Evolutionary conservation across 805 yeast species (phyloP).

Genomic region (Candida ascalaphidarum): DNA sequence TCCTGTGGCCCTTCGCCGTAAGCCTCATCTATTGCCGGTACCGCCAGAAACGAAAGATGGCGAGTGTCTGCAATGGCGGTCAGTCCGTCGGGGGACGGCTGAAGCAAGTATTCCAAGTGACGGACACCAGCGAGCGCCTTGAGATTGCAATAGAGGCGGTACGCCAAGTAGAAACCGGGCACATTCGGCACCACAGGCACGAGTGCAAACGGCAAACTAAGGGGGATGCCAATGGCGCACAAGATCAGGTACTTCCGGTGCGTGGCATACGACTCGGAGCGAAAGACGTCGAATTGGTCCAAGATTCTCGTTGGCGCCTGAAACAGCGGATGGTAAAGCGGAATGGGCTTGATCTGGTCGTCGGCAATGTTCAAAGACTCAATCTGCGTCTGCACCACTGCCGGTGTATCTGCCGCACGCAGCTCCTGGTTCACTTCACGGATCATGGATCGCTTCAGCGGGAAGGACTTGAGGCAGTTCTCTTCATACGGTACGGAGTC

Average conservation of each 20-base stretch:
- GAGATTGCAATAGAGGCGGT: slow-evolving; percentile 76
- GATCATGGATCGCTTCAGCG: slow-evolving; percentile 54
- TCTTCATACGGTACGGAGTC: slow-evolving; percentile 75
- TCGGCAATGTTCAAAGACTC: slow-evolving; percentile 15
- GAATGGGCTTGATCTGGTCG: slow-evolving; percentile 28
- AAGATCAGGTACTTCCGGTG: slow-evolving; percentile 50
- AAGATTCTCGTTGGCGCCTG: slow-evolving; percentile 23
- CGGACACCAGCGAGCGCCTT: slow-evolving; percentile 70
- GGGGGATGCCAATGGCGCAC: slow-evolving; percentile 58
- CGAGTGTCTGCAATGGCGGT: slow-evolving; percentile 3
- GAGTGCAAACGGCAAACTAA: slow-evolving; percentile 71
- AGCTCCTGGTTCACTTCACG: slow-evolving; percentile 34
- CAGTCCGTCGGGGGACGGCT: too few relatives aligned
- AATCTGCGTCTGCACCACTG: slow-evolving; percentile 17
- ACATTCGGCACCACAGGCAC: slow-evolving; percentile 86
- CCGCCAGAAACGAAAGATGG: slow-evolving; percentile 7
- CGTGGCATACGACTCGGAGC: slow-evolving; percentile 33
- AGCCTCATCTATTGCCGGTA: slow-evolving; percentile 8
- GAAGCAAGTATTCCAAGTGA: slow-evolving; percentile 54
- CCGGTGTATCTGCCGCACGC: slow-evolving; percentile 2
- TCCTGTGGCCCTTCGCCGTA: slow-evolving; percentile 3
- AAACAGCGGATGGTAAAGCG: slow-evolving; percentile 29
- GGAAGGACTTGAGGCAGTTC: slow-evolving; percentile 64
- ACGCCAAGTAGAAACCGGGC: slow-evolving; percentile 82
- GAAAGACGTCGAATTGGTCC: slow-evolving; percentile 33